Evolutionary conservation across 106 monocot species (phyloP).

Genomic region (Dendrobium huoshanense): DNA sequence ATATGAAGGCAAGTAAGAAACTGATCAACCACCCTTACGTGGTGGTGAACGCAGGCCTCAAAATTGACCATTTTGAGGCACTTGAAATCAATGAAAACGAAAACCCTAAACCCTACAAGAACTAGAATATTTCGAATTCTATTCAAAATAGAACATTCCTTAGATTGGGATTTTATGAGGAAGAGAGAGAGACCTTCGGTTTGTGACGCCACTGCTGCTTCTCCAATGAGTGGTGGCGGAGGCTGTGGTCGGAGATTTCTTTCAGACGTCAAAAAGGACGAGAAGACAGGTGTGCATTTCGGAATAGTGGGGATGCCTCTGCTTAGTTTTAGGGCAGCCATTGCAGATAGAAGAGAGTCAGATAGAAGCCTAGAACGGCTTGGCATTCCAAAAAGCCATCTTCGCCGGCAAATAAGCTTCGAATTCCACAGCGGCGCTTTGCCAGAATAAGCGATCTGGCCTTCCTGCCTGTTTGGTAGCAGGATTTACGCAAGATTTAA

Average conservation of each 20-base stretch:
- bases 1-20: background rate
- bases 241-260: background rate
- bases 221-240: background rate
- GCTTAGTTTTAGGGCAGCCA: background rate
- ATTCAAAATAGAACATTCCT: background rate
- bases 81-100: background rate
- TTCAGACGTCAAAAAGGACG: slow-evolving; percentile 9
- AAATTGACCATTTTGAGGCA: background rate
- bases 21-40: background rate
- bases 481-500: too few relatives aligned
- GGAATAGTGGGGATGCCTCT: background rate
- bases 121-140: background rate
- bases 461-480: too few relatives aligned
- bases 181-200: slow-evolving; percentile 18
- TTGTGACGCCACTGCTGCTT: slow-evolving; percentile 8
- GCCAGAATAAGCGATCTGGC: too few relatives aligned
- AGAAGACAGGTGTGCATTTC: background rate
- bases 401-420: background rate
- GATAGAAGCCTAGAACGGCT: background rate
- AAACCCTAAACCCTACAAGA: background rate
- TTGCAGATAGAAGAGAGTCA: background rate
- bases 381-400: background rate
- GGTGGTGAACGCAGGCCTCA: background rate
- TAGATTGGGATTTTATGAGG: background rate
- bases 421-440: too few relatives aligned